These are phyloP conservation scores for Petasospora rhodanensis DNA, from an alignment of 1,139 yeast genomes.

Conservation along the genomic window DNA sequence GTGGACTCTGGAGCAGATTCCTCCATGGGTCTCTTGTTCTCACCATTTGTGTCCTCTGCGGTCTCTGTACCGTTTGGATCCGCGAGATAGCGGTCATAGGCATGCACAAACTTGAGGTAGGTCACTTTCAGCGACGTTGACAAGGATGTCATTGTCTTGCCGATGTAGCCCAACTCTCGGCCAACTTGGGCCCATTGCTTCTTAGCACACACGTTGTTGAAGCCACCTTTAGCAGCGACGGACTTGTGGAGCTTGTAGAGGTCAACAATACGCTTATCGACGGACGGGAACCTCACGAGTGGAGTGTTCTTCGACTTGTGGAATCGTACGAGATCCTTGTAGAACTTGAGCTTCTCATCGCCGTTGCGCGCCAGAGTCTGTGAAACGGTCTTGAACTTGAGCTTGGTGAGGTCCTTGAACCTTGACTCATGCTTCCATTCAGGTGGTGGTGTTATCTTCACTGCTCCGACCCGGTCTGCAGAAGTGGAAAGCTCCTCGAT, in stretches of 20 bases:
- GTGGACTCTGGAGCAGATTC: no score
- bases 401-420: slow-evolving; percentile 44
- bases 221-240: slow-evolving; percentile 57
- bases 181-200: slow-evolving; percentile 67
- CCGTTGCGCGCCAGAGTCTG: slow-evolving; percentile 38
- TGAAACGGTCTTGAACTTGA: slow-evolving; percentile 52
- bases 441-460: slow-evolving; percentile 42
- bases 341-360: slow-evolving; percentile 31
- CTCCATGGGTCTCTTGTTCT: slow-evolving; percentile 19
- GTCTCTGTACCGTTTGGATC: slow-evolving; percentile 5
- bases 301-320: slow-evolving; percentile 24
- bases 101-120: slow-evolving; percentile 36
- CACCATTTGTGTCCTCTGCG: slow-evolving; percentile 10
- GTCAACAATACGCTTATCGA: slow-evolving; percentile 55
- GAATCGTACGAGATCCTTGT: slow-evolving; percentile 30
- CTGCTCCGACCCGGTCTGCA: no score
- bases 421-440: slow-evolving; percentile 36
- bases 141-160: slow-evolving; percentile 63
- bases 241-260: slow-evolving; percentile 46
- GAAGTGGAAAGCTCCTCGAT: no score
- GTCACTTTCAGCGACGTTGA: slow-evolving; percentile 65
- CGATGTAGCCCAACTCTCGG: slow-evolving; percentile 70
- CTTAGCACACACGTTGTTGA: slow-evolving; percentile 45
- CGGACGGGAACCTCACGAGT: slow-evolving; percentile 41
- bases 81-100: slow-evolving; percentile 25